A percentile compares a stretch with the other conserved stretches of the same genome.
These are phyloP conservation scores for Fusarium luffae DNA, from an alignment of 2,329 filamentous ascomycete species.

Conservation along the genomic window DNA sequence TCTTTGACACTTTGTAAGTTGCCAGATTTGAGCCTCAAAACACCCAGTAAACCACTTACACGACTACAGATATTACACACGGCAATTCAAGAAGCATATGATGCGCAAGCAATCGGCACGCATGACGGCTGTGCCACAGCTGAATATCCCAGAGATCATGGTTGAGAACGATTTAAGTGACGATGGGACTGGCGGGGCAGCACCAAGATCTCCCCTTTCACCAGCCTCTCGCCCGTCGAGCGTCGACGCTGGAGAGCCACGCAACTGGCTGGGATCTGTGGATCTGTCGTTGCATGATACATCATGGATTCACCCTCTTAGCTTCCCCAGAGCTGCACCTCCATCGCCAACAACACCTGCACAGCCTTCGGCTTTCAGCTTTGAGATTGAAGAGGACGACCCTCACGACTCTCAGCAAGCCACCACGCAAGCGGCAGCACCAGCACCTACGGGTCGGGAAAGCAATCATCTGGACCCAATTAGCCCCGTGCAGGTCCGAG, in stretches of 20 bases:
- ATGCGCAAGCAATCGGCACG: constrained; percentile 78
- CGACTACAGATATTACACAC: constrained; percentile 75
- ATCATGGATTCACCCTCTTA: constrained; percentile 61
- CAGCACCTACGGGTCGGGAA: constrained; percentile 66
- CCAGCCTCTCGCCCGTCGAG: constrained; percentile 37
- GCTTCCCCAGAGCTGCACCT: constrained; percentile 62
- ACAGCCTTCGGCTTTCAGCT: constrained; percentile 69
- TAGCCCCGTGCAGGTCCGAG: constrained; percentile 76
- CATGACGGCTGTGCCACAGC: constrained; percentile 80
- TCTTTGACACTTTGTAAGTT: constrained; percentile 88
- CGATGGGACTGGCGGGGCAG: constrained; percentile 40
- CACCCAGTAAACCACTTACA: constrained; percentile 13
- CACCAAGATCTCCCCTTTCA: constrained; percentile 39
- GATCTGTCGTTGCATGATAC: constrained; percentile 55
- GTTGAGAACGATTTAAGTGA: constrained; percentile 80
- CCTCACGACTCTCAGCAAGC: constrained; percentile 48
- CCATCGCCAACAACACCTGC: constrained; percentile 54
- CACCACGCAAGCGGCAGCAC: constrained; percentile 57
- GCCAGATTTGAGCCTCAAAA: background rate
- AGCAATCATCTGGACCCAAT: constrained; percentile 53
- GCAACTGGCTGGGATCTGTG: constrained; percentile 57
- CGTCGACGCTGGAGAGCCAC: constrained; percentile 51
- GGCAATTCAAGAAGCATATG: constrained; percentile 80
- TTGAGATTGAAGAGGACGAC: constrained; percentile 64
- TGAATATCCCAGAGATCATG: constrained; percentile 89